Evolutionary conservation across 306 rosid species (phyloP), one percentile per base, ranked within the genome.

Genomic region (Ceratonia siliqua): DNA sequence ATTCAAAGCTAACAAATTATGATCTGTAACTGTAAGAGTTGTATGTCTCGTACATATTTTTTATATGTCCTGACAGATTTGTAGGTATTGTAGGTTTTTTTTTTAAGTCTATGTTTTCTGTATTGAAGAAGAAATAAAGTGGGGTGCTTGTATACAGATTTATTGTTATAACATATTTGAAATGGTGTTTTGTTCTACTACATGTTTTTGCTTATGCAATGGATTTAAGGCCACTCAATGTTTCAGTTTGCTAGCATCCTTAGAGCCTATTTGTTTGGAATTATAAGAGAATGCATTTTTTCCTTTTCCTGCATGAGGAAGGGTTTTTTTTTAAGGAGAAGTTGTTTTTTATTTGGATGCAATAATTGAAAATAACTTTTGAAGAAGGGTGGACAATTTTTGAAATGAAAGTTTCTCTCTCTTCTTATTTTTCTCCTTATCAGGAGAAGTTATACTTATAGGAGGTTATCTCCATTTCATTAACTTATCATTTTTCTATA

Each of bases 141-240:
- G 18, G 14, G 57, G 50, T 0, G 2, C 45, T 74, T 71, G 25
- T 27, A 1, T 68, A 8, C 70, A 33, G 4, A 54, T 41, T 39
- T 61, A 75, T 15, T n/a, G 21, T 20, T 3, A n/a, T 25, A 50
- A 14, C 54, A 17, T 80, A 30, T 67, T 58, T 67, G 18, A 56
- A 55, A n/a, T 14, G 25, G 25, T 15, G n/a, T 74, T 67, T 33
- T 59, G 35, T 22, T 61, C 7, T 38, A 12, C 1, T 22, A 20
- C 15, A 56, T 62, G 55, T 22, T 27, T 64, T 76, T 65, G 14
- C 52, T 12, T 45, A 12, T 45, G 52, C 15, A 42, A 45, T 45
- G 52, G 15, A 2, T 43, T 43, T 43, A 2, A 21, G 15, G 5
- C n/a, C 20, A 48, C 53, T 48, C 13, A 1, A n/a, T 5, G 17